Evolutionary conservation across 2,329 filamentous ascomycete genomes (phyloP).

Genomic region (Fusarium mundagurra): DNA sequence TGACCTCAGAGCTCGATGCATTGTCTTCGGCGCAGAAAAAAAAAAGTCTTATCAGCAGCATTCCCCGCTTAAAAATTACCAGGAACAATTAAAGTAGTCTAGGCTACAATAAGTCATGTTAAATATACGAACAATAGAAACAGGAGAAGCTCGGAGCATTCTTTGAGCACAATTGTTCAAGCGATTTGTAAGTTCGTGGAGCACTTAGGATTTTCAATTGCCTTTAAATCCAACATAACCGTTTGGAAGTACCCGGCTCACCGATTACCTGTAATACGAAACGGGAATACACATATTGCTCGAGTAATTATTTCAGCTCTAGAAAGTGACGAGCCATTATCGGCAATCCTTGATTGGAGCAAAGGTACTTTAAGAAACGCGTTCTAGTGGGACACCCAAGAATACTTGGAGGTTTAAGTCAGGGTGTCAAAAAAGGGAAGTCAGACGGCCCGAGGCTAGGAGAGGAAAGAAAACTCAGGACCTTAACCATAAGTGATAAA

Average conservation of each 20-base stretch:
- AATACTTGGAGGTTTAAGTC: not conserved
- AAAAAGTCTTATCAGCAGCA: slow-evolving; percentile 29
- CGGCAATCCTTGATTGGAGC: slow-evolving; percentile 19
- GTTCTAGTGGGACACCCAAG: slow-evolving; percentile 7
- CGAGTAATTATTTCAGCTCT: not conserved
- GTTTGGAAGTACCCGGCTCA: not conserved
- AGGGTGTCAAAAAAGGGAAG: too few species aligned
- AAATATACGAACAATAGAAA: not conserved
- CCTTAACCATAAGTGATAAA: too few species aligned
- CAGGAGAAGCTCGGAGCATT: not conserved
- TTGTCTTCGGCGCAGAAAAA: not conserved
- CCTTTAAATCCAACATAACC: not conserved
- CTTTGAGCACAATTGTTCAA: not conserved
- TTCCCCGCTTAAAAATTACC: slow-evolving; percentile 22
- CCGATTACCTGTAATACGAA: not conserved
- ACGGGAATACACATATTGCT: not conserved
- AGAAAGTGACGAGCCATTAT: slow-evolving; percentile 3
- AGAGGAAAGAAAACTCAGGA: too few species aligned
- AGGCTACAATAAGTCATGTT: not conserved
- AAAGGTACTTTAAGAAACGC: slow-evolving; percentile 27
- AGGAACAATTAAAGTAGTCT: not conserved
- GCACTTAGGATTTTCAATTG: not conserved
- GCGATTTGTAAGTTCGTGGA: not conserved
- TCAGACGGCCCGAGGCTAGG: too few species aligned
- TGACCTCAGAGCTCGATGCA: not conserved